Conservation (phyloP, 2,329 filamentous ascomycete species). For the Raffaelea arxii region DNA sequence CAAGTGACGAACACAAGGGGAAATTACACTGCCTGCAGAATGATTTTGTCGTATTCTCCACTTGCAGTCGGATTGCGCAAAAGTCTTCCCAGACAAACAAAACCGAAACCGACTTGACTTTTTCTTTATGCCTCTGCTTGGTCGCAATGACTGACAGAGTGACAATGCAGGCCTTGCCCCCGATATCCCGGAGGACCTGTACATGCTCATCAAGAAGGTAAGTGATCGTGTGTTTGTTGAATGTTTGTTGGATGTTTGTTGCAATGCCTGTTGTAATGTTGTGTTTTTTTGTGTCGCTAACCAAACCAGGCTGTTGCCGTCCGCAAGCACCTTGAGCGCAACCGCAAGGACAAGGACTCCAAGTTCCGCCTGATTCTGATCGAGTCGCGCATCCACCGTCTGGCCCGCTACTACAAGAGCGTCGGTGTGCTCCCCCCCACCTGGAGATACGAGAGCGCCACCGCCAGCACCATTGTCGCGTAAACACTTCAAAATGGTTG, state of each 20-base stretch:
- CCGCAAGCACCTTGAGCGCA: constrained; percentile 99
- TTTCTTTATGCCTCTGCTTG: constrained; percentile 77
- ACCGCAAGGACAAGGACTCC: constrained; percentile 99
- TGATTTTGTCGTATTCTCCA: no score
- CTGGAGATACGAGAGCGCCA: constrained; percentile 98
- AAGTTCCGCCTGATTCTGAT: constrained; percentile 99
- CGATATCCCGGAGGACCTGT: constrained; percentile 98
- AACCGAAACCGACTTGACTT: no score
- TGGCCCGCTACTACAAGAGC: constrained; percentile 95
- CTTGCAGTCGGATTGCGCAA: no score
- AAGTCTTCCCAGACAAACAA: no score
- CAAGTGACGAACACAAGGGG: no score
- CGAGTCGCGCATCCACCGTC: constrained; percentile 99
- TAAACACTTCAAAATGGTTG: constrained; percentile 46
- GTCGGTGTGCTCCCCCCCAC: constrained; percentile 76
- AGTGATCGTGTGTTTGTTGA: constrained; percentile 5
- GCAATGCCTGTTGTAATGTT: neutral
- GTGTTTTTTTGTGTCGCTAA: neutral
- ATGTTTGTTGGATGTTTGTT: neutral
- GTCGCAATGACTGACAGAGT: constrained; percentile 88
- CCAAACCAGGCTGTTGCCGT: constrained; percentile 73
- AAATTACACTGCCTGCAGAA: no score
- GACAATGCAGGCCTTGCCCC: constrained; percentile 93
- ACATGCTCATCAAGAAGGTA: constrained; percentile 99
- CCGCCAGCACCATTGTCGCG: constrained; percentile 86